Evolutionary conservation across 345 rosid species (phyloP).

Genomic region (Ailanthus altissimus): DNA sequence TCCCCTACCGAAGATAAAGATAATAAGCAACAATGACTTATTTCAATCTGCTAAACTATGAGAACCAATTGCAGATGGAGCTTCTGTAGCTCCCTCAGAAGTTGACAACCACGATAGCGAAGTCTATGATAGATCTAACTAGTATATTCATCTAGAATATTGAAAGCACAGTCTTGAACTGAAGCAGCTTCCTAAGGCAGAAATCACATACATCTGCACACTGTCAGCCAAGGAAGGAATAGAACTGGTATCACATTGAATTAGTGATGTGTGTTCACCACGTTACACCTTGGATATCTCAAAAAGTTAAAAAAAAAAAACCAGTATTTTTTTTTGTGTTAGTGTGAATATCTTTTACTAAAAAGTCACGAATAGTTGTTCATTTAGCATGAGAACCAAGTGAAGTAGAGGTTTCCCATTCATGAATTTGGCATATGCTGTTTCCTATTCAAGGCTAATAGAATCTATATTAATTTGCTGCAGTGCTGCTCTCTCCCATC

Average conservation of each 20-base stretch:
- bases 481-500: slow-evolving; percentile 29
- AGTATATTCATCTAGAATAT: neutral
- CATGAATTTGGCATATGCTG: slow-evolving; percentile 39
- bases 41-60: slow-evolving; percentile 13
- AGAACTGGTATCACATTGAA: slow-evolving; percentile 15
- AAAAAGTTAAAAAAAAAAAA: slow-evolving; percentile 7
- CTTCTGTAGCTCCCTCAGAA: slow-evolving; percentile 2
- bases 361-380: slow-evolving; percentile 24
- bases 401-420: slow-evolving; percentile 39
- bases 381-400: slow-evolving; percentile 28
- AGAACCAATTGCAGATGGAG: slow-evolving; percentile 21
- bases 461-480: slow-evolving; percentile 29
- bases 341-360: slow-evolving; percentile 23
- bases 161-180: slow-evolving; percentile 20
- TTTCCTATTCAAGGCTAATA: slow-evolving; percentile 27
- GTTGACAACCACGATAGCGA: slow-evolving; percentile 3
- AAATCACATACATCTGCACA: slow-evolving; percentile 7
- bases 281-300: slow-evolving; percentile 9
- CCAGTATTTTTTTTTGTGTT: slow-evolving; percentile 4
- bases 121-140: neutral
- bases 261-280: slow-evolving; percentile 6
- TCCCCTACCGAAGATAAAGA: neutral
- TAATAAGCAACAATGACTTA: neutral
- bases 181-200: slow-evolving; percentile 18
- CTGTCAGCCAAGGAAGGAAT: slow-evolving; percentile 5